phyloP scores from a whole-genome alignment of 2,329 filamentous ascomycete genomes.

The Hortaea sp. region DNA sequence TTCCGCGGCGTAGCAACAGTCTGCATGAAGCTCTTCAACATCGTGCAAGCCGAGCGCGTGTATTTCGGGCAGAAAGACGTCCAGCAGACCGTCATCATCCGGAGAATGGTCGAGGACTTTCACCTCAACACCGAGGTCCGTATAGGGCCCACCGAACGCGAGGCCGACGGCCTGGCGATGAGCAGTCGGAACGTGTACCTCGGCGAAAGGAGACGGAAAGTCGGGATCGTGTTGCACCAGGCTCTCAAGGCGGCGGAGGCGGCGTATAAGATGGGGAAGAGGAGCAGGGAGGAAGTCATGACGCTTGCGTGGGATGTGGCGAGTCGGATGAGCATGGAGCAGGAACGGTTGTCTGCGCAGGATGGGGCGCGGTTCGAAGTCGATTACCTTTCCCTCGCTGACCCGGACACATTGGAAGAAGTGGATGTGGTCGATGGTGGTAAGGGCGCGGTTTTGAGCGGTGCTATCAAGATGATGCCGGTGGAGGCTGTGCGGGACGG shows the following conservation, averaged over 20 bases:
- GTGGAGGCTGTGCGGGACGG: slow-evolving; percentile 58
- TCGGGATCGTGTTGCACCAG: slow-evolving; percentile 61
- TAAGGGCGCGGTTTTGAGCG: slow-evolving; percentile 75
- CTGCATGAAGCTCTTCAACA: slow-evolving; percentile 88
- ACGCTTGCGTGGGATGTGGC: slow-evolving; percentile 57
- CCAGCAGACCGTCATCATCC: slow-evolving; percentile 87
- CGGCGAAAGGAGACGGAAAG: slow-evolving; percentile 58
- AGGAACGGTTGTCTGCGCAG: slow-evolving; percentile 48
- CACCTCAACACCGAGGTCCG: slow-evolving; percentile 65
- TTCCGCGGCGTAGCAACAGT: slow-evolving; percentile 94
- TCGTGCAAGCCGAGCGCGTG: slow-evolving; percentile 64
- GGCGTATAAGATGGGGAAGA: slow-evolving; percentile 47
- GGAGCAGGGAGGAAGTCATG: slow-evolving; percentile 57
- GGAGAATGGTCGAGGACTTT: slow-evolving; percentile 79
- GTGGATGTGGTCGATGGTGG: slow-evolving; percentile 57
- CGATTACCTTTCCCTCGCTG: slow-evolving; percentile 86
- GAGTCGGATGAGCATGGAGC: slow-evolving; percentile 46
- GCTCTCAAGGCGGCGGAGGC: slow-evolving; percentile 62
- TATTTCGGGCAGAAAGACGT: slow-evolving; percentile 98
- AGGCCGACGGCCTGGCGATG: slow-evolving; percentile 73
- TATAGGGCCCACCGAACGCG: slow-evolving; percentile 65
- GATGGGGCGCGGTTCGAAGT: slow-evolving; percentile 67
- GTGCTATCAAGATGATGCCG: slow-evolving; percentile 80
- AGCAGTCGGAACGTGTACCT: slow-evolving; percentile 93
- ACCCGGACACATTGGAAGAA: slow-evolving; percentile 75